A percentile compares a stretch with the other conserved stretches of the same genome.
Conservation (phyloP, 441 rosid species). For the Bocquillonia castaneifolia region DNA sequence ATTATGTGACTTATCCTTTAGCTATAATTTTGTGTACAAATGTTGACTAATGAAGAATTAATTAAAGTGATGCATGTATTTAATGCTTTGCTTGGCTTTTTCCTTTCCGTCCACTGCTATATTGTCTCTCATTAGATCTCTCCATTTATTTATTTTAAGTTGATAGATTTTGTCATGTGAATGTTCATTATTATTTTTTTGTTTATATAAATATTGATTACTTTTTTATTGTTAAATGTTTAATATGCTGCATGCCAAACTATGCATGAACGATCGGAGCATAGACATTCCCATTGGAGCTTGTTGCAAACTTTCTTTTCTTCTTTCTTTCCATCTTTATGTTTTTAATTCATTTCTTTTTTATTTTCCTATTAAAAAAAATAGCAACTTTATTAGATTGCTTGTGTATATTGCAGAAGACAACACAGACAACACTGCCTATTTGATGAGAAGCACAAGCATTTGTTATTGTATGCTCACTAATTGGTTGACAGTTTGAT, state of each 20-base stretch:
- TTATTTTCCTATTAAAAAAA: too few species aligned
- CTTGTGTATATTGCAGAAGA: neutral
- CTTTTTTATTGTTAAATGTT: neutral
- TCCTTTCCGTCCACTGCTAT: conserved; percentile 28
- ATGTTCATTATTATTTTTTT: conserved; percentile 13
- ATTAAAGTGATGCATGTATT: conserved; percentile 19
- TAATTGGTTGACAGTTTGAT: neutral
- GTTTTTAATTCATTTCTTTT: neutral
- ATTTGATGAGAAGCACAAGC: neutral
- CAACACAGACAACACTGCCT: neutral
- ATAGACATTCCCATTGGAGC: conserved; percentile 9
- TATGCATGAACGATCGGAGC: conserved; percentile 1
- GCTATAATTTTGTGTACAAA: conserved; percentile 21
- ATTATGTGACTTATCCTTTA: conserved; percentile 18
- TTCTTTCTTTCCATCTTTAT: neutral
- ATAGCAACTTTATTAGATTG: conserved; percentile 6
- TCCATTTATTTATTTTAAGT: conserved; percentile 6
- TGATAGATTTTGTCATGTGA: conserved; percentile 26
- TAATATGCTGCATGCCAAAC: conserved; percentile 18
- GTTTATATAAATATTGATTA: conserved; percentile 5
- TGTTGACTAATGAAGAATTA: conserved; percentile 26
- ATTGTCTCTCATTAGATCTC: conserved; percentile 23
- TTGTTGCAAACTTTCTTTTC: conserved; percentile 6
- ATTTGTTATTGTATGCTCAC: neutral
- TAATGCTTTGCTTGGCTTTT: conserved; percentile 21